Conservation (phyloP, 257 asterid species). For the Phtheirospermum japonicum region DNA sequence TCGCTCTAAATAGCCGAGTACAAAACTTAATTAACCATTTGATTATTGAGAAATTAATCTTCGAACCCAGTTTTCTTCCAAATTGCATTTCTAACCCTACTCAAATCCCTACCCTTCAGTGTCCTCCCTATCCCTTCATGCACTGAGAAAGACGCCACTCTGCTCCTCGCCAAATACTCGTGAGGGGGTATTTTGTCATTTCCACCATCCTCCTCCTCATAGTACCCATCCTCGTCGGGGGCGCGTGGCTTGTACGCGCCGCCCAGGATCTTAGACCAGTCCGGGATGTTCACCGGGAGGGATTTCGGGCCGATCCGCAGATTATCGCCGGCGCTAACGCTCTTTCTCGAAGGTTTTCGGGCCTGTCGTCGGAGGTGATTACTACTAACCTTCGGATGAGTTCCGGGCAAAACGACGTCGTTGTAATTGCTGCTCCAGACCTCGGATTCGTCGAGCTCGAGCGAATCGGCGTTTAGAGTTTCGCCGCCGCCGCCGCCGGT, state of each 20-base stretch:
- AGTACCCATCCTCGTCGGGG: conserved; percentile 28
- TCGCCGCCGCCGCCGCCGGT: conserved; percentile 34
- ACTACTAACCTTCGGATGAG: too few relatives aligned
- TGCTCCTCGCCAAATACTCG: conserved; percentile 68
- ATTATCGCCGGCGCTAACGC: conserved; percentile 5
- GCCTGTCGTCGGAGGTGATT: conserved; percentile 21
- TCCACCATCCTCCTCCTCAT: conserved; percentile 24
- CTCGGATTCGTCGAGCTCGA: conserved; percentile 66
- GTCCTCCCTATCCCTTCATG: conserved; percentile 87
- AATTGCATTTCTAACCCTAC: conserved; percentile 82
- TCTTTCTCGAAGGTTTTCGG: conserved; percentile 38
- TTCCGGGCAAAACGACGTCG: too few relatives aligned
- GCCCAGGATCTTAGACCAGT: conserved; percentile 70
- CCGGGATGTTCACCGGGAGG: conserved; percentile 77
- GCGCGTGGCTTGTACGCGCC: conserved; percentile 43
- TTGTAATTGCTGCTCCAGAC: too few relatives aligned
- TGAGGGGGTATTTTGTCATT: conserved; percentile 72
- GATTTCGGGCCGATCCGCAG: conserved; percentile 38
- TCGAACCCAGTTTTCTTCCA: conserved; percentile 86
- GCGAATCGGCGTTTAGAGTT: conserved; percentile 12
- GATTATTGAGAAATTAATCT: conserved; percentile 34
- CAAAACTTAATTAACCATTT: too few relatives aligned
- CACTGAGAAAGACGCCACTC: conserved; percentile 76
- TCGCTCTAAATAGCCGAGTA: too few relatives aligned
- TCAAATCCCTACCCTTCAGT: conserved; percentile 88